Evolutionary conservation across 2,329 filamentous ascomycete species (phyloP), one percentile per base, ranked within the genome.

Genomic region (Arachnopeziza araneosa): DNA sequence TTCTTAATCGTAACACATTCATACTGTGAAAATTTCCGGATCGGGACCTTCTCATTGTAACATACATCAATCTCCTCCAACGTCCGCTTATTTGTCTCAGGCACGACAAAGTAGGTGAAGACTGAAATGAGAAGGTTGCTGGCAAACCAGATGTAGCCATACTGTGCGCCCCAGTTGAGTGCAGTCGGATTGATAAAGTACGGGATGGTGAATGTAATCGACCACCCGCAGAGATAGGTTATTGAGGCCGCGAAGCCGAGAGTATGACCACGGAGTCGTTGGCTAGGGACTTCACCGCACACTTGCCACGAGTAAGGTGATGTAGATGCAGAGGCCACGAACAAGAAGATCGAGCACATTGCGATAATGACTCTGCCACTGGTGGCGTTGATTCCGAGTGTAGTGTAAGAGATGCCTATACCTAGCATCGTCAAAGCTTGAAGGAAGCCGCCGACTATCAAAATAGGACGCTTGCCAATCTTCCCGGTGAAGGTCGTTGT

Each of bases 161-260:
- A 84, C 63, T 79, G 78, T 0, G 82, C 81, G 0, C 82, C 82
- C 82, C 82, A 85, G 64, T 80, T 79, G 48, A 85, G 69, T 0
- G 77, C 69, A 4, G 72, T 68, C 0, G 80, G 79, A 63, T 84
- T 84, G 71, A 85, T 84, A 65, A 85, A 84, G 66, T 84, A 84
- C 0, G 81, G 82, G 2, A 81, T 80, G 0, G 82, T 84, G 64
- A 84, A 84, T 0, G 80, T 82, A 0, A 80, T 80, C 2, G 63
- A 50, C 63, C 63, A 64, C 83, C 81, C 81, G 2, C 79, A 77
- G 17, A 83, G 74, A 69, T 84, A 84, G 0, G 79, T 81, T 23
- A 81, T 71, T 2, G 80, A 79, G 0, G 81, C 79, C 0, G 82
- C 80, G 1, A 81, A 68, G 26, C 82, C 82, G 58, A 84, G 84